A percentile compares a stretch with the other conserved stretches of the same genome.
Conservation (phyloP, 306 rosid species). For the Sophora flavescens region DNA sequence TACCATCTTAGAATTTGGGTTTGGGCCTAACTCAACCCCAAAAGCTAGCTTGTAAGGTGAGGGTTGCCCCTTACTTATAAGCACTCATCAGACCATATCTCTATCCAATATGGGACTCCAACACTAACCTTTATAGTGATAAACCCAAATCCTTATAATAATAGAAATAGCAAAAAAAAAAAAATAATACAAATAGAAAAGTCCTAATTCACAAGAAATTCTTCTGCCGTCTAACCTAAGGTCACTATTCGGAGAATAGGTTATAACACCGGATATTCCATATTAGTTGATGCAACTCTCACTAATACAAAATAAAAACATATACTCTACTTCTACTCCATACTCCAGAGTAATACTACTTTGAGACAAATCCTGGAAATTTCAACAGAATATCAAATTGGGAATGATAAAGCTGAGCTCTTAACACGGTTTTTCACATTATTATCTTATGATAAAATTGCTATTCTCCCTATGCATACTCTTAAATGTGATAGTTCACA, state of each 20-base stretch:
- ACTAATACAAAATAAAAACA: not conserved
- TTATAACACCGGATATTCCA: too few relatives aligned
- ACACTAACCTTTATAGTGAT: not conserved
- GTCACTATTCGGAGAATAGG: too few relatives aligned
- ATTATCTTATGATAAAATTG: constrained; percentile 1
- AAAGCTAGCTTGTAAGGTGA: too few relatives aligned
- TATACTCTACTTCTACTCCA: not conserved
- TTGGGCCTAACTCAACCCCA: too few relatives aligned
- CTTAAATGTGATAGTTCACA: constrained; percentile 8
- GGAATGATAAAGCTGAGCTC: constrained; percentile 12
- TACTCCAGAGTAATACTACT: not conserved
- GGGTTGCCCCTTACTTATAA: too few relatives aligned
- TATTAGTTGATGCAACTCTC: too few relatives aligned
- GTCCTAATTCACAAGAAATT: not conserved
- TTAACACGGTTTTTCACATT: not conserved
- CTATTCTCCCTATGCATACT: constrained; percentile 7
- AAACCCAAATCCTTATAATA: constrained; percentile 27
- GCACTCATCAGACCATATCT: too few relatives aligned
- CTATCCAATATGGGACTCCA: too few relatives aligned
- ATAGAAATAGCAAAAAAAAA: not conserved
- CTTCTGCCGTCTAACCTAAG: not conserved
- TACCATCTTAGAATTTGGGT: too few relatives aligned
- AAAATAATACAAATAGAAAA: not conserved
- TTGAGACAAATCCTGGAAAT: constrained; percentile 23
- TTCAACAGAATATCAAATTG: constrained; percentile 12